phyloP scores from a whole-genome alignment of 202 grass and related monocot genomes.

The Cymbopogon flexuosus region DNA sequence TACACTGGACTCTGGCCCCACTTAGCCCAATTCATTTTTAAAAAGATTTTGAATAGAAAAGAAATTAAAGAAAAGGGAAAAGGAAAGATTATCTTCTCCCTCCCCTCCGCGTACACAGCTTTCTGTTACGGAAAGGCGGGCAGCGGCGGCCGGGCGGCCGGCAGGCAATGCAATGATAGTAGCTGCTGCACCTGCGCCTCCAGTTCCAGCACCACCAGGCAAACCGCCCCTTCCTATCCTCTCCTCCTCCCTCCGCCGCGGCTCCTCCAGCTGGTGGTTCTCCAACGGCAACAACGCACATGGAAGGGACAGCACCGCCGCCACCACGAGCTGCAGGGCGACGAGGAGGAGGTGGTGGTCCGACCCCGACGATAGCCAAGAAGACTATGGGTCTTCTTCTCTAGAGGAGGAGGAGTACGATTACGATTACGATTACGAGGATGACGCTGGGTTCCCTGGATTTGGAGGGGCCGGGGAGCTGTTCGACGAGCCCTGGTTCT shows the following conservation, averaged over 20 bases:
- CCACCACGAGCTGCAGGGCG: background rate
- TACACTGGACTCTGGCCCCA: background rate
- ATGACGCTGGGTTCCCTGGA: background rate
- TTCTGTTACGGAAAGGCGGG: background rate
- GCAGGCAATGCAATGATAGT: conserved; percentile 2
- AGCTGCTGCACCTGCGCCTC: background rate
- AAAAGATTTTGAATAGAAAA: background rate
- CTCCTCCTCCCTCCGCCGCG: background rate
- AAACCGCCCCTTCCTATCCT: background rate
- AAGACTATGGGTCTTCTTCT: background rate
- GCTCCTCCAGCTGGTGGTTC: background rate
- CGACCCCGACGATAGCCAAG: background rate
- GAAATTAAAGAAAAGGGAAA: background rate
- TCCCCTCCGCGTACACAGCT: background rate
- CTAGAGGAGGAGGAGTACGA: background rate
- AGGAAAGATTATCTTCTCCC: conserved; percentile 8
- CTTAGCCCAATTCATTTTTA: background rate
- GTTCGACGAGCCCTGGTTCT: conserved; percentile 38
- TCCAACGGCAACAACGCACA: background rate
- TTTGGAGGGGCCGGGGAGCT: background rate
- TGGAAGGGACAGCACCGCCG: background rate
- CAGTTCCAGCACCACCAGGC: background rate
- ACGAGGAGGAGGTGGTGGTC: conserved; percentile 29
- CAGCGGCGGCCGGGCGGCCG: background rate
- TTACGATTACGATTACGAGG: background rate